Evolutionary conservation across 371 early-diverging fungal genomes (phyloP), one percentile per base, ranked within the genome.

Genomic region (Saksenaea vasiformis): DNA sequence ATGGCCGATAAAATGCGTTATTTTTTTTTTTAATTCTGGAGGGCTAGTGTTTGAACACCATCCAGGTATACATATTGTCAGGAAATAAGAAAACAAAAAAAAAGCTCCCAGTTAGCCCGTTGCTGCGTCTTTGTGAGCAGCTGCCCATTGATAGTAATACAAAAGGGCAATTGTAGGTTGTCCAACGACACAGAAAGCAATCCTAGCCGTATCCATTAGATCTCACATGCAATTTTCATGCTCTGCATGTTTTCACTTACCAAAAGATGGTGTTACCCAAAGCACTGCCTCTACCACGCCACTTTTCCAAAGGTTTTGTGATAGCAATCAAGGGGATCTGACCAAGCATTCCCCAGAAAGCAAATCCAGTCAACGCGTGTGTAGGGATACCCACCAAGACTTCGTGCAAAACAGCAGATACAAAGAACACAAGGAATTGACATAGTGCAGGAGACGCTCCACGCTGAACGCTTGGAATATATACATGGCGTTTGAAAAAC

Each of bases 241-340:
- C 19, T 17, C 13, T 7, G 5, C 3, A 14, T 60, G 11, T n/a
- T 7, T 13, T 26, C 51, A 69, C 68, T 72, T 62, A 78, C 95
- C 96, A 95, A 67, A 95, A 95, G 34, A 95, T 82, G 14, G 89
- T 87, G 57, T 95, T 95, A 26, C 96, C 96, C n/a, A 93, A 71
- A n/a, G 90, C 90, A 22, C 89, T 86, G 47, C 85, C 90, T 57
- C 87, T 85, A 7, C 93, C 90, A 54, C 88, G 83, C 87, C 86
- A 85, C 58, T 88, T 87, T 63, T 85, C 87, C 59, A 90, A 65
- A 11, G 74, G 74, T 39, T 67, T 73, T 0, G 95, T 92, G 22
- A 91, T 62, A 35, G 87, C 84, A 61, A 96, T 92, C 61, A 96
- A 65, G 8, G 96, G 96, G 11, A 96, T 87, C 74, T 96, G 96